A percentile compares a stretch with the other conserved stretches of the same genome.
These are phyloP conservation scores for Hanseniaspora opuntiae DNA, from an alignment of 805 yeast species.

Conservation along the genomic window DNA sequence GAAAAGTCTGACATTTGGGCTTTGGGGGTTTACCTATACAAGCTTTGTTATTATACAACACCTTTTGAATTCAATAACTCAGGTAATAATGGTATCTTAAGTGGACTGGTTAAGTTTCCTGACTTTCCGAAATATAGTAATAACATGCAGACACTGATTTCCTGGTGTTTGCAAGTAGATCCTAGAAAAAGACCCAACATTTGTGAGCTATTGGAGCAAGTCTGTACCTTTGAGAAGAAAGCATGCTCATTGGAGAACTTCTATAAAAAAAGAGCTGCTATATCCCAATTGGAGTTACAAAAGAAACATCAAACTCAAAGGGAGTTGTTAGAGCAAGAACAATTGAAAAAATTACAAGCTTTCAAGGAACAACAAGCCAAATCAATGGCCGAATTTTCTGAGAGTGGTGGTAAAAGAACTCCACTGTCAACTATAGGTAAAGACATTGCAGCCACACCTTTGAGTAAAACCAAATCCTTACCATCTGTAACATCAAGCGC, in stretches of 20 bases:
- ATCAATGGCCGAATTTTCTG: background rate
- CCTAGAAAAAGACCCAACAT: constrained; percentile 65
- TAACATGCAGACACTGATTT: constrained; percentile 49
- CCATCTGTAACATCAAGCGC: background rate
- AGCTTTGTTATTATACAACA: constrained; percentile 67
- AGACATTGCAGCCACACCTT: background rate
- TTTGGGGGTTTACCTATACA: constrained; percentile 61
- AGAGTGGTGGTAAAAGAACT: background rate
- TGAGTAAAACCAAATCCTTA: background rate
- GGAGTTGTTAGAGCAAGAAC: constrained; percentile 4
- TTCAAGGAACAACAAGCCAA: constrained; percentile 4
- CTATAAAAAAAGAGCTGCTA: constrained; percentile 23
- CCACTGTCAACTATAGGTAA: background rate
- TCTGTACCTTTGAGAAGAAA: constrained; percentile 45
- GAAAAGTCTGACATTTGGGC: constrained; percentile 85
- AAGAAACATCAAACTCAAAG: constrained; percentile 9
- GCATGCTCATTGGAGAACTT: constrained; percentile 32
- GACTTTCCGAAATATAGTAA: constrained; percentile 45
- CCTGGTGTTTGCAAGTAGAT: constrained; percentile 46
- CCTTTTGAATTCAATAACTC: constrained; percentile 51
- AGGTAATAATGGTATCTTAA: constrained; percentile 51
- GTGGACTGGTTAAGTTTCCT: constrained; percentile 41
- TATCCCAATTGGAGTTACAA: constrained; percentile 9
- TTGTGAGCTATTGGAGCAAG: constrained; percentile 55
- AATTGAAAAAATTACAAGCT: constrained; percentile 1